Percentiles rank a stretch among this genome's conserved stretches.
Conservation (phyloP, 2,329 filamentous ascomycete genomes). For the Fusarium agapanthi region DNA sequence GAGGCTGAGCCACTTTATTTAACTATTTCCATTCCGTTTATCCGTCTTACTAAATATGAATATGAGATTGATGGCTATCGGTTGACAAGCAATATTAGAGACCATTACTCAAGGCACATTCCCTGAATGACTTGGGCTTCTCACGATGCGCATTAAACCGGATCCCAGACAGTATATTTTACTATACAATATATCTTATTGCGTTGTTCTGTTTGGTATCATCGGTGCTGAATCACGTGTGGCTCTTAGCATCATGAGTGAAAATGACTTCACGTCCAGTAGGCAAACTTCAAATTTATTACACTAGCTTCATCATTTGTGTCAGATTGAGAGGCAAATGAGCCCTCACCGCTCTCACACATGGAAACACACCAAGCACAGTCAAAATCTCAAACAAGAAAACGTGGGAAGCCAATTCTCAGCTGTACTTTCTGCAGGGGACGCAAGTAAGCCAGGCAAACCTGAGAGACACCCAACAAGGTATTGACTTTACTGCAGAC, state of each 20-base stretch:
- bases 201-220: background rate
- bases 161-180: background rate
- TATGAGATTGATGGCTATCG: background rate
- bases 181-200: background rate
- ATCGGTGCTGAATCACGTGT: background rate
- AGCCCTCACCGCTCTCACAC: background rate
- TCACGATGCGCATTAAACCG: background rate
- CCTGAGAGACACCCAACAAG: background rate
- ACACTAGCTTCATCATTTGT: background rate
- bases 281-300: background rate
- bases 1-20: background rate
- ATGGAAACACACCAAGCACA: background rate
- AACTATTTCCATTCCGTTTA: background rate
- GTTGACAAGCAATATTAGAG: background rate
- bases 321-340: background rate
- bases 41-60: background rate
- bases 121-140: background rate
- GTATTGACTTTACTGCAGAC: background rate
- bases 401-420: slow-evolving; percentile 1
- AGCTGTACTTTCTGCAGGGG: slow-evolving; percentile 8
- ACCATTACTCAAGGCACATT: background rate
- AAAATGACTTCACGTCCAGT: background rate
- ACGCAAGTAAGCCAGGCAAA: background rate
- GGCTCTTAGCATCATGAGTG: background rate
- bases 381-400: background rate